These are phyloP conservation scores for Exophiala aquamarina DNA, from an alignment of 2,329 filamentous ascomycete genomes.

Conservation along the genomic window DNA sequence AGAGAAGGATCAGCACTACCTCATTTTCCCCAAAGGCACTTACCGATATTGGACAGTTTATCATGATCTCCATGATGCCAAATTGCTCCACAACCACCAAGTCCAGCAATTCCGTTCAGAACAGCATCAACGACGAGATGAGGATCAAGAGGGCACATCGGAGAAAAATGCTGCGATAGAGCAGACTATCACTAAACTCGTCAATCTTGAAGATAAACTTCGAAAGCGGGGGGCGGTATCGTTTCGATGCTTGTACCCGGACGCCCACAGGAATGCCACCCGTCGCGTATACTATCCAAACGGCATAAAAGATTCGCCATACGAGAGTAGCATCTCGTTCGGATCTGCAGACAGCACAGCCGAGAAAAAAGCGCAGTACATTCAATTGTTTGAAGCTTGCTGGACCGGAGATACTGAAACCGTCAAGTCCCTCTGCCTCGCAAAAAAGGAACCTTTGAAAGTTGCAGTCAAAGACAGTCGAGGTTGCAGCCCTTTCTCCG, in stretches of 20 bases:
- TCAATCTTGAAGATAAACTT: slow-evolving; percentile 56
- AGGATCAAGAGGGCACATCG: not conserved
- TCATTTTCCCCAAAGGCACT: slow-evolving; percentile 53
- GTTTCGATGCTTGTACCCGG: slow-evolving; percentile 64
- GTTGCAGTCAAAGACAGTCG: slow-evolving; percentile 59
- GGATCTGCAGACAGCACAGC: slow-evolving; percentile 48
- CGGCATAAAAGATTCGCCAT: slow-evolving; percentile 36
- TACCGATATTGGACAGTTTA: slow-evolving; percentile 61
- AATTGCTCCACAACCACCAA: slow-evolving; percentile 22
- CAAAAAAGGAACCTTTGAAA: slow-evolving; percentile 63
- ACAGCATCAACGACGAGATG: slow-evolving; percentile 25
- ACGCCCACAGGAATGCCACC: slow-evolving; percentile 30
- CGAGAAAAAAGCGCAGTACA: slow-evolving; percentile 58
- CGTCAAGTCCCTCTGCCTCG: slow-evolving; percentile 65
- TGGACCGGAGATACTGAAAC: slow-evolving; percentile 68
- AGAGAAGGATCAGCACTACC: slow-evolving; percentile 50
- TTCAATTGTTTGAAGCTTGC: slow-evolving; percentile 62
- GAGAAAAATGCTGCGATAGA: slow-evolving; percentile 60
- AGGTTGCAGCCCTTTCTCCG: slow-evolving; percentile 61
- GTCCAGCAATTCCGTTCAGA: slow-evolving; percentile 36
- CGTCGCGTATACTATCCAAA: not conserved
- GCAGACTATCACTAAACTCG: slow-evolving; percentile 52
- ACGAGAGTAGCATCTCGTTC: slow-evolving; percentile 56
- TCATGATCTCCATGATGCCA: slow-evolving; percentile 40
- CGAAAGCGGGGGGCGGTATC: slow-evolving; percentile 63